A percentile compares a stretch with the other conserved stretches of the same genome.
Evolutionary conservation across 129 eudicot genomes (phyloP).

Genomic region (Artemisia tridentata): DNA sequence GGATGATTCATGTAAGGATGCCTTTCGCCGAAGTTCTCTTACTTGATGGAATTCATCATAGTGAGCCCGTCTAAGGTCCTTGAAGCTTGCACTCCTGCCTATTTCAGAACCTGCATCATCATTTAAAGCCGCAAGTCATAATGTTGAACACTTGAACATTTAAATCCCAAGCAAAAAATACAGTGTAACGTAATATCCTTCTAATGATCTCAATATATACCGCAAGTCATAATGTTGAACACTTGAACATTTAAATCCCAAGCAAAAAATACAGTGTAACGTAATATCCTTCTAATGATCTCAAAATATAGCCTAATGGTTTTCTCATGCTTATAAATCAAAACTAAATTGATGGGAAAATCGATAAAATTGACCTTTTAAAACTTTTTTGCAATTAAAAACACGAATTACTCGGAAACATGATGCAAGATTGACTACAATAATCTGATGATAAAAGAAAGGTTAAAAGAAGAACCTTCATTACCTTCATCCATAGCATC

Average conservation of each 20-base stretch:
- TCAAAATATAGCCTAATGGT: too few relatives aligned
- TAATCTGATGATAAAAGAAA: not conserved
- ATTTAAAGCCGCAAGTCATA: not conserved
- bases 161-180: too few relatives aligned
- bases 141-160: too few relatives aligned
- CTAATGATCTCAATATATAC: too few relatives aligned
- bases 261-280: too few relatives aligned
- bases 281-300: too few relatives aligned
- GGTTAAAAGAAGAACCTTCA: constrained; percentile 37
- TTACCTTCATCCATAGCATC: constrained; percentile 79
- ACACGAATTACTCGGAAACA: not conserved
- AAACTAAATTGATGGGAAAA: too few relatives aligned
- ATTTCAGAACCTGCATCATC: constrained; percentile 33
- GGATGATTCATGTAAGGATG: constrained; percentile 46
- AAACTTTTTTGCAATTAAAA: not conserved
- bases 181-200: too few relatives aligned
- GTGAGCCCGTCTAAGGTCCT: constrained; percentile 83
- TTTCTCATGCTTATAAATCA: too few relatives aligned
- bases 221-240: too few relatives aligned
- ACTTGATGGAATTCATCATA: constrained; percentile 83
- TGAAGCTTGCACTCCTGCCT: constrained; percentile 58
- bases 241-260: too few relatives aligned
- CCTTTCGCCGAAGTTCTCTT: constrained; percentile 67
- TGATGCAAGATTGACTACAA: too few relatives aligned
- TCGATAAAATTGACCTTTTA: constrained; percentile 7